Base-by-base conservation (phyloP, 495 filamentous ascomycete genomes). In the Entonaema liquescens region DNA sequence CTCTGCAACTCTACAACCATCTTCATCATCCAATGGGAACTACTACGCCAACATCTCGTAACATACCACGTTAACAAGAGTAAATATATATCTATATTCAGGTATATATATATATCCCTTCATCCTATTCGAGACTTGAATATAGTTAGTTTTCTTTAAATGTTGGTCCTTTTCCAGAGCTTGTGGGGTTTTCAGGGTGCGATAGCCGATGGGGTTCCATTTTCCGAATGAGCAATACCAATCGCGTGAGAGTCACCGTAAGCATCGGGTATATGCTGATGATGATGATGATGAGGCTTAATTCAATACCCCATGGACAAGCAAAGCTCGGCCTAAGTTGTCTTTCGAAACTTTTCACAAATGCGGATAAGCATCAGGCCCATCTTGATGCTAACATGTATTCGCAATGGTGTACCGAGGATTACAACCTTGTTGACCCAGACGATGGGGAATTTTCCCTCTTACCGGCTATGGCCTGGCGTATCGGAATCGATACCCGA, bases 401-500 rank as follows among this genome's bases (percentile, higher is more conserved):
- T 59, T 52, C 52, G 55, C 26, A 28, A 28, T 31, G 31, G 17
- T 26, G 26, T 59, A 33, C 47, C 60, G 60, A 56, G 25, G 33
- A 64, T 49, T 53, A 29, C 25, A 63, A 47, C 44, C 40, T 59
- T 50, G 15, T 53, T 6, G 55, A 28, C 19, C 12, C 26, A 59
- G 21, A 23, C 42, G 53, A 55, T 7, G 31, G 25, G 40, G 38
- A 54, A 52, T 67, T 50, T 38, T 42, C 53, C 62, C 25, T 31
- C 50, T 35, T 67, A 35, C 54, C 59, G 63, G 59, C 54, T 72
- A 65, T 36, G 44, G 50, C 11, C 56, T 62, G 61, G 57, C 61
- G 65, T 62, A 54, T 66, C 61, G 65, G 65, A 65, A 59, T 28
- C 19, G 23, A 33, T 68, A 68, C 13, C 70, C 65, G 50, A 62